A percentile compares a stretch with the other conserved stretches of the same genome.
Conservation (phyloP, 352 stramenopile genomes). For the Phytophthora europaea region DNA sequence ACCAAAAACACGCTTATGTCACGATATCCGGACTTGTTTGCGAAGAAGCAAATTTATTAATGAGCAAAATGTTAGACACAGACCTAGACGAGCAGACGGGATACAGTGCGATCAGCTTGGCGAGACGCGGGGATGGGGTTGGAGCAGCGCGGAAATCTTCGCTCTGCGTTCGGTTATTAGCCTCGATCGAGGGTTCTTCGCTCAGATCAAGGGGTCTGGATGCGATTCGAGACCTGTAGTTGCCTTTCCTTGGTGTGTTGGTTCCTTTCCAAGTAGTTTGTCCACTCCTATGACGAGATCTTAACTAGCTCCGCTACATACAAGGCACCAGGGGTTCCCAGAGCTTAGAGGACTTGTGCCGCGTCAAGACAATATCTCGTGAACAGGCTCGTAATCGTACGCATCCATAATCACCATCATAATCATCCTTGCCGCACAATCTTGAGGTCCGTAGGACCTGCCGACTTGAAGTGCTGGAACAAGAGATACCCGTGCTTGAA, state of each 20-base stretch:
- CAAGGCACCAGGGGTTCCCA: neutral
- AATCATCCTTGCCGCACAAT: neutral
- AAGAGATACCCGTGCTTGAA: neutral
- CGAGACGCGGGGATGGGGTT: too few relatives aligned
- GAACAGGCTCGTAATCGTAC: neutral
- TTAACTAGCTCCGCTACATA: neutral
- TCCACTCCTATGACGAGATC: too few relatives aligned
- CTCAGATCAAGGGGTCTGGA: too few relatives aligned
- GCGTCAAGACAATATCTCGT: neutral
- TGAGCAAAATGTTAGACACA: neutral
- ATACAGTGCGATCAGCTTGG: too few relatives aligned
- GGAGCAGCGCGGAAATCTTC: too few relatives aligned
- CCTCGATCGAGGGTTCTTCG: too few relatives aligned
- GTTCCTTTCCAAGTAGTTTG: too few relatives aligned
- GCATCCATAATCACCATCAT: neutral
- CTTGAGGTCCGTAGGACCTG: neutral
- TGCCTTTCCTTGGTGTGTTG: too few relatives aligned
- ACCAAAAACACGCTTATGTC: neutral
- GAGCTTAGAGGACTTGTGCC: neutral
- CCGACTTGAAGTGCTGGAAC: neutral
- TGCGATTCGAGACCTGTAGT: too few relatives aligned
- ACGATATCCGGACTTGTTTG: neutral
- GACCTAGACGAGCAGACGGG: too few relatives aligned
- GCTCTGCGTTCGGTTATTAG: too few relatives aligned
- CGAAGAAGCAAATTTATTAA: slow-evolving; percentile 1